phyloP scores from a whole-genome alignment of 768 basidiomycete species.

The Tricholoma flavovirens region DNA sequence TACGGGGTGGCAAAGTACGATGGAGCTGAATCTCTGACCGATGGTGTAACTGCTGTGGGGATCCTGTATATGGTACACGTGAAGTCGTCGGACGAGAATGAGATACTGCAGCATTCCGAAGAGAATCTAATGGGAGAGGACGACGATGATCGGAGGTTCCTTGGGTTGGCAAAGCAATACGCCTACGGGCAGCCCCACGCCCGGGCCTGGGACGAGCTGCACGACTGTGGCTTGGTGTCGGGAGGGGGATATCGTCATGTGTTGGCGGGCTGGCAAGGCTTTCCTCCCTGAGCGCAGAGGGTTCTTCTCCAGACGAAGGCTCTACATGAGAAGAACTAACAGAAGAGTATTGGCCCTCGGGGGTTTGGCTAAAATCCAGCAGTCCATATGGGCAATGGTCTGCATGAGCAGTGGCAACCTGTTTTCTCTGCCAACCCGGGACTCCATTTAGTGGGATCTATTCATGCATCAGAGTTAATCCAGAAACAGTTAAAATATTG shows the following conservation, averaged over 20 bases:
- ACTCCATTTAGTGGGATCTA: slow-evolving; percentile 1
- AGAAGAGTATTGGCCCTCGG: neutral
- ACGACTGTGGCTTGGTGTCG: neutral
- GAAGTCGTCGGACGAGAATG: neutral
- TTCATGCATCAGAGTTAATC: neutral
- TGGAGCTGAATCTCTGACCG: neutral
- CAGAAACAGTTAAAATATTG: neutral
- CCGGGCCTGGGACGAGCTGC: neutral
- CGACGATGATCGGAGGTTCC: neutral
- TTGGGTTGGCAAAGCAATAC: neutral
- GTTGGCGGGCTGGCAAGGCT: neutral
- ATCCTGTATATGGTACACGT: too few species aligned
- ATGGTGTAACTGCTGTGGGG: neutral
- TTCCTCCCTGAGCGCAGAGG: neutral
- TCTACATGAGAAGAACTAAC: neutral
- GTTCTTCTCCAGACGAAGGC: neutral
- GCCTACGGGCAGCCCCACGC: neutral
- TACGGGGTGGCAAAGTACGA: neutral
- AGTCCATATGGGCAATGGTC: neutral
- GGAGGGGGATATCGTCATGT: neutral
- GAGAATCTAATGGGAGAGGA: neutral
- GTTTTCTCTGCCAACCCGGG: neutral
- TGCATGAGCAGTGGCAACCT: neutral
- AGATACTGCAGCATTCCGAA: neutral
- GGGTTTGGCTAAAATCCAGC: neutral